Conservation (phyloP, 345 rosid species). For the Tarenaya hassleriana region DNA sequence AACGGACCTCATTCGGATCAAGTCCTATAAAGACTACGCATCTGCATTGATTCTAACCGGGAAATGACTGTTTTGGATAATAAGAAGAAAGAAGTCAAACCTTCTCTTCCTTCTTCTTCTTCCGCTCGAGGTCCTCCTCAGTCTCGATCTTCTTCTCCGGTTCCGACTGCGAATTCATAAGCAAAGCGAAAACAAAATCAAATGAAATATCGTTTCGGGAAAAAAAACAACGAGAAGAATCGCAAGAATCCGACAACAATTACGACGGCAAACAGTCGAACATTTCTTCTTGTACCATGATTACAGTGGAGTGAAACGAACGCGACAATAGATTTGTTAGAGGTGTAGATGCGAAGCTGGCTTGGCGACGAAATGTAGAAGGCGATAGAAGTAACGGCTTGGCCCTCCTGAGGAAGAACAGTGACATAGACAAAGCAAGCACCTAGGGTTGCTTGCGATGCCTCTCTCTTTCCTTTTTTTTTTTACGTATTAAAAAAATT, state of each 20-base stretch:
- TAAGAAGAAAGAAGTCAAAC: slow-evolving; percentile 32
- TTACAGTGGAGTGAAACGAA: slow-evolving; percentile 22
- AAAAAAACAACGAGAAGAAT: neutral
- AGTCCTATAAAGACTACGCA: no score
- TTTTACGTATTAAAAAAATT: no score
- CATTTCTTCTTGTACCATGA: slow-evolving; percentile 19
- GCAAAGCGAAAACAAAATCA: neutral
- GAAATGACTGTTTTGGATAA: no score
- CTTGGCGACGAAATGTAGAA: slow-evolving; percentile 7
- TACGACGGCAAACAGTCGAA: neutral
- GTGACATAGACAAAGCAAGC: no score
- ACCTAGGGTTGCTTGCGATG: no score
- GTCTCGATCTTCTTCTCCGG: slow-evolving; percentile 49
- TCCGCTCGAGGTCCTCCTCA: slow-evolving; percentile 70
- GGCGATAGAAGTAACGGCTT: slow-evolving; percentile 23
- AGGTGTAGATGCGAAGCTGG: no score
- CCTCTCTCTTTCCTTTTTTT: no score
- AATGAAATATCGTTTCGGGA: slow-evolving; percentile 3
- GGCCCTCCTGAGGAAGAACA: no score
- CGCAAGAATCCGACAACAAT: neutral
- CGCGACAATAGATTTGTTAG: slow-evolving; percentile 8
- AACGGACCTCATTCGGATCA: no score
- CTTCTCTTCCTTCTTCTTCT: slow-evolving; percentile 92
- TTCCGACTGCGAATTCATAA: slow-evolving; percentile 36
- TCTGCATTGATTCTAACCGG: no score